Evolutionary conservation across 164 flowering plant species (phyloP).

Genomic region (Stephania cephalantha): DNA sequence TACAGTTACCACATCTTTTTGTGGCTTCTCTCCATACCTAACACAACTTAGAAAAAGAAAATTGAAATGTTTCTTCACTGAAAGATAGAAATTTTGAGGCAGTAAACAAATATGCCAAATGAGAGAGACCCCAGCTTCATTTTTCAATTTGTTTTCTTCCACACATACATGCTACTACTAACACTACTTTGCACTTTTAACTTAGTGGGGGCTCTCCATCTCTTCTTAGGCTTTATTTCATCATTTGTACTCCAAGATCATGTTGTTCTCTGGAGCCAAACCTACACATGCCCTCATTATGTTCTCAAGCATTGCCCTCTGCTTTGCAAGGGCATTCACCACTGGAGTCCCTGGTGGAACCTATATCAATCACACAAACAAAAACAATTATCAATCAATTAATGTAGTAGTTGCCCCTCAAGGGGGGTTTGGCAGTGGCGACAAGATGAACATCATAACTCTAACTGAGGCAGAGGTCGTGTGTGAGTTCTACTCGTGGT

Average conservation of each 20-base stretch:
- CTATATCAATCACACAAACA: constrained; percentile 25
- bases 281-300: constrained; percentile 97
- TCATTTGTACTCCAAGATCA: constrained; percentile 40
- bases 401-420: neutral
- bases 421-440: too few relatives aligned
- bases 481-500: too few relatives aligned
- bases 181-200: neutral
- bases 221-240: neutral
- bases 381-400: neutral
- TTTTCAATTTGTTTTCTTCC: too few relatives aligned
- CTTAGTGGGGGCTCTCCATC: neutral
- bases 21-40: too few relatives aligned
- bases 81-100: too few relatives aligned
- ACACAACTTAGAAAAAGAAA: too few relatives aligned
- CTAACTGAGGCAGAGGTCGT: too few relatives aligned
- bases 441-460: too few relatives aligned
- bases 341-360: constrained; percentile 99
- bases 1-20: too few relatives aligned
- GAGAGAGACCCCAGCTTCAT: too few relatives aligned
- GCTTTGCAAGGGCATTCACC: constrained; percentile 96
- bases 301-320: constrained; percentile 99
- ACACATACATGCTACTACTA: neutral
- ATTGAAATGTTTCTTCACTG: too few relatives aligned
- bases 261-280: constrained; percentile 95
- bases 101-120: too few relatives aligned